Base-by-base conservation (phyloP, 345 rosid genomes). In the Reutealis trisperma region DNA sequence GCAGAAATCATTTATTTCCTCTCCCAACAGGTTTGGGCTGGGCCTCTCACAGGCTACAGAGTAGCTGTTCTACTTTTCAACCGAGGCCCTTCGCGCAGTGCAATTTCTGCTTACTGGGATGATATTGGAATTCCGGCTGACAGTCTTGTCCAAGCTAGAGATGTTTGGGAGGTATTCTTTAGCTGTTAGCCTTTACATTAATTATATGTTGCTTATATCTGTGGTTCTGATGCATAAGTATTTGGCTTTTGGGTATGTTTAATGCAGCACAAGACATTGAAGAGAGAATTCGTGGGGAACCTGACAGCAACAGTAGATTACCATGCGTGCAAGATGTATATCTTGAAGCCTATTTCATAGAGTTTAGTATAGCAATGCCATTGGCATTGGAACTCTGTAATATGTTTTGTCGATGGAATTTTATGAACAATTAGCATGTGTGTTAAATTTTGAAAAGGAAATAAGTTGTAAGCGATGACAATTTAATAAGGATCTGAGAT, bases 191-290 rank as follows among this genome's bases (percentile, higher is more conserved):
- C 51, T 47, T 37, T 37, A 37, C 5, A 3, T 37, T 37, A 37
- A 37, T 37, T 37, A 37, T 37, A 37, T 37, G 41, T 37, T 37
- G 41, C 41, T 37, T 37, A 37, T 37, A 6, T 37, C 41, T 37
- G 6, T 37, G 6, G 6, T 37, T 37, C 41, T 37, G 41, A 37
- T 37, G 41, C 41, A 37, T 37, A 37, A 37, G 41, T 47, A 47
- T 47, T 47, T 58, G 74, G 62, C 49, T 18, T 45, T 44, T 57
- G 42, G 76, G 73, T 70, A 51, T 63, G 73, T 82, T 58, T 72
- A 6, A 59, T 84, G 81, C 98, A 95, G 98, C 96, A 87, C 86
- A 84, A 86, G 88, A 92, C 93, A 54, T 66, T 92, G 88, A 74
- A 78, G 81, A 80, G 73, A 19, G 63, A 73, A 49, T 89, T 93